Evolutionary conservation across 2,329 filamentous ascomycete species (phyloP).

Genomic region (Penicillium sp.): DNA sequence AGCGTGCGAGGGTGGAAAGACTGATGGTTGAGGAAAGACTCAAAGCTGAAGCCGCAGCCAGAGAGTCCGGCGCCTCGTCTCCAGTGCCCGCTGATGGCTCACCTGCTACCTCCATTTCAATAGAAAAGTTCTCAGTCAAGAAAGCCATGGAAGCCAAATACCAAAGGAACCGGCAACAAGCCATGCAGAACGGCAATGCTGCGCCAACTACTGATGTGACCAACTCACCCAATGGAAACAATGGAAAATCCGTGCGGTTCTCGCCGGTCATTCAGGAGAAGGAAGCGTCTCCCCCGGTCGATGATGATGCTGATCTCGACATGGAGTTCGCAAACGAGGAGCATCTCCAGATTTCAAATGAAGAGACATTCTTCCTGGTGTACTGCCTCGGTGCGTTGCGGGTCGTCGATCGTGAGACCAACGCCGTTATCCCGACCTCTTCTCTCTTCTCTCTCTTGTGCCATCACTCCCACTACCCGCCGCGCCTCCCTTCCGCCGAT

Average conservation of each 20-base stretch:
- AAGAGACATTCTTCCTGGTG: conserved; percentile 87
- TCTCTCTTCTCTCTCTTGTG: conserved; percentile 69
- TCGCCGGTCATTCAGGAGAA: conserved; percentile 67
- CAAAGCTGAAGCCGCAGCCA: conserved; percentile 51
- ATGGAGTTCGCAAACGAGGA: conserved; percentile 59
- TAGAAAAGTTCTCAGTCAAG: conserved; percentile 36
- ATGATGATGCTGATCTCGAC: conserved; percentile 29
- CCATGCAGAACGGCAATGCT: conserved; percentile 12
- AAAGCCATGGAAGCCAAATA: conserved; percentile 34
- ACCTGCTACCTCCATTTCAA: conserved; percentile 4
- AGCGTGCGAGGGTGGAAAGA: conserved; percentile 83
- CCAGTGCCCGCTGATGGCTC: conserved; percentile 18
- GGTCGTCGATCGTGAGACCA: conserved; percentile 48
- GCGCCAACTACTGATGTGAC: conserved; percentile 10
- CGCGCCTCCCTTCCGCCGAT: conserved; percentile 42
- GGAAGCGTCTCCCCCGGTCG: conserved; percentile 50
- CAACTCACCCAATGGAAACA: conserved; percentile 44
- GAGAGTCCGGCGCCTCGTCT: conserved; percentile 23
- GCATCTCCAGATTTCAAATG: conserved; percentile 85
- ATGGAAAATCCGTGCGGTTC: conserved; percentile 67
- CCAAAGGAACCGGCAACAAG: conserved; percentile 22
- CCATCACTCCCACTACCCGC: conserved; percentile 68
- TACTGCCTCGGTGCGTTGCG: conserved; percentile 76
- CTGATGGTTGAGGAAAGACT: conserved; percentile 76
- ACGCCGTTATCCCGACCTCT: conserved; percentile 50